Evolutionary conservation across 805 yeast genomes (phyloP).

Genomic region (Hanseniaspora pseudoguilliermondii): DNA sequence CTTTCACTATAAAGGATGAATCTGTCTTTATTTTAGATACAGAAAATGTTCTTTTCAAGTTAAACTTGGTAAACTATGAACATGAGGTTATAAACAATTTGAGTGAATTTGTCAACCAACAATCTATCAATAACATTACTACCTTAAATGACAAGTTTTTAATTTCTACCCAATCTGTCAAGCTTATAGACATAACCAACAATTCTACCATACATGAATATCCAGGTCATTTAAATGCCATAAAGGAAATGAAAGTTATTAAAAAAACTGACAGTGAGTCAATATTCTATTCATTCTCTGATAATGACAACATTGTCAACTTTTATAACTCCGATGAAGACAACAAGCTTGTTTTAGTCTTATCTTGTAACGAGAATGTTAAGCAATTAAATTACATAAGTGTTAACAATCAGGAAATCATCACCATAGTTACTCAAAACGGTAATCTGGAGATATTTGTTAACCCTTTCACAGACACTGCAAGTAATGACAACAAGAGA

Average conservation of each 20-base stretch:
- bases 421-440: slow-evolving; percentile 41
- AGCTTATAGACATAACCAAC: slow-evolving; percentile 29
- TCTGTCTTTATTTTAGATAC: slow-evolving; percentile 47
- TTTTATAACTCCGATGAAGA: slow-evolving; percentile 33
- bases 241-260: slow-evolving; percentile 25
- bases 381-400: slow-evolving; percentile 31
- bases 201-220: slow-evolving; percentile 37
- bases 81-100: slow-evolving; percentile 31
- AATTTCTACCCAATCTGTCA: slow-evolving; percentile 8
- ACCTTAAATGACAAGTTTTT: neutral
- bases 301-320: slow-evolving; percentile 71
- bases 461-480: slow-evolving; percentile 33
- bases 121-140: slow-evolving; percentile 22
- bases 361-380: slow-evolving; percentile 60
- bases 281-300: slow-evolving; percentile 58
- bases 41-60: slow-evolving; percentile 46
- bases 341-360: slow-evolving; percentile 38
- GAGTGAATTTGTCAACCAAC: slow-evolving; percentile 18
- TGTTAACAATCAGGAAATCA: slow-evolving; percentile 13
- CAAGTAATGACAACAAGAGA: slow-evolving; percentile 13
- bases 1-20: slow-evolving; percentile 12
- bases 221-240: slow-evolving; percentile 69
- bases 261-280: slow-evolving; percentile 16
- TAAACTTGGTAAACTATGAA: slow-evolving; percentile 42
- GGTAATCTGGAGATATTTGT: slow-evolving; percentile 63